phyloP scores from a whole-genome alignment of 441 rosid genomes.

The Gossypium trilobum region DNA sequence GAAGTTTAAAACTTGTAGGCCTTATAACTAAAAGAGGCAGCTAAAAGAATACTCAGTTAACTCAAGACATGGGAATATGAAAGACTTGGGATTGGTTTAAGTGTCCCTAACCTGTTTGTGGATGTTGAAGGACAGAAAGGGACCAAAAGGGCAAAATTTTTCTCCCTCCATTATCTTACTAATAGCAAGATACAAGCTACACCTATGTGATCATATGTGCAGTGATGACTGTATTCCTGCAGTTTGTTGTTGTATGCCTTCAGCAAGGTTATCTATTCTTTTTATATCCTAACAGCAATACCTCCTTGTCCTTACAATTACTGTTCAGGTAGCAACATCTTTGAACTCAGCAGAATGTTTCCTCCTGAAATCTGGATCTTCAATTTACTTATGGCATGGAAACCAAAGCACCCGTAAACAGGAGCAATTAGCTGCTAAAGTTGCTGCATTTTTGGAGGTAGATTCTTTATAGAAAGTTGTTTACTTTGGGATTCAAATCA shows the following conservation, averaged over 20 bases:
- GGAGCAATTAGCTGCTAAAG: constrained; percentile 65
- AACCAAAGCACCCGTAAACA: constrained; percentile 82
- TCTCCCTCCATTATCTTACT: no score
- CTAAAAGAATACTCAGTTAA: no score
- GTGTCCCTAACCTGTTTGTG: no score
- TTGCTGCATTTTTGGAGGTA: constrained; percentile 88
- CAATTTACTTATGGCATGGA: constrained; percentile 89
- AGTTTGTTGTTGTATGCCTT: not conserved
- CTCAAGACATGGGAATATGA: no score
- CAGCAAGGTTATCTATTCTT: not conserved
- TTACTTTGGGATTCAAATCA: not conserved
- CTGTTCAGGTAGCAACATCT: constrained; percentile 71
- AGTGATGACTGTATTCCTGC: no score
- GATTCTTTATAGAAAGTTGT: not conserved
- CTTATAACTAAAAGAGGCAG: no score
- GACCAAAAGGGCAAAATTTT: no score
- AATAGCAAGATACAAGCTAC: no score
- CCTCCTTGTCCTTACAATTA: not conserved
- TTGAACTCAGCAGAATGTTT: constrained; percentile 77
- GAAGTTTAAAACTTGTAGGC: no score
- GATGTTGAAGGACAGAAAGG: no score
- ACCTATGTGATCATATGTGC: no score
- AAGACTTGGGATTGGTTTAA: no score
- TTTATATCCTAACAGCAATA: not conserved
- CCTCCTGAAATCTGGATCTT: constrained; percentile 93